These are phyloP conservation scores for Sutorius eximius DNA, from an alignment of 1,284 basidiomycete species.

Conservation along the genomic window DNA sequence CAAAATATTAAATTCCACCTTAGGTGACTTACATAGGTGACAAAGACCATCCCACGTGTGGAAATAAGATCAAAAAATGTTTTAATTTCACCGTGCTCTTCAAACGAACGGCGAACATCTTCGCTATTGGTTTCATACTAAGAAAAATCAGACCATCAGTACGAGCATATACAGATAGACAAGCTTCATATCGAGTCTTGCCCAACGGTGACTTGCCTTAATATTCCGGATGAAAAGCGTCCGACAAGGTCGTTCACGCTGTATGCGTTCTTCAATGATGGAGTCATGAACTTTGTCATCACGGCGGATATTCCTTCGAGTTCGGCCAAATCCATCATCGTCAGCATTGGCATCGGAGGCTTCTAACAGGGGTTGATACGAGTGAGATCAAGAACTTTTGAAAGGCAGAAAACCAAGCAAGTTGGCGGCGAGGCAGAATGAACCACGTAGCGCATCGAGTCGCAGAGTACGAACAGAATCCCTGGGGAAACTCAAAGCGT, in stretches of 20 bases:
- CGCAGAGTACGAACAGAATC: constrained; percentile 25
- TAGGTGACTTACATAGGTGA: constrained; percentile 84
- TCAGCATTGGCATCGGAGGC: constrained; percentile 54
- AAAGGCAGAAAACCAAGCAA: constrained; percentile 41
- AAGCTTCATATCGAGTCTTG: constrained; percentile 14
- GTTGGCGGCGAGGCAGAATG: constrained; percentile 44
- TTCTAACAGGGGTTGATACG: constrained; percentile 55
- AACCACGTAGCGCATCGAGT: constrained; percentile 37
- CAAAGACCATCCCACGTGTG: constrained; percentile 95
- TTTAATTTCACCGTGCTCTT: constrained; percentile 92
- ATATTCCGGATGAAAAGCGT: constrained; percentile 97
- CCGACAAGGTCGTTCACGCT: constrained; percentile 90
- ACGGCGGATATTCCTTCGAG: constrained; percentile 52
- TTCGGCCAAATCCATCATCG: constrained; percentile 51
- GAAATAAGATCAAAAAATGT: constrained; percentile 95
- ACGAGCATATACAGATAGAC: constrained; percentile 5
- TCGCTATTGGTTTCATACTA: constrained; percentile 91
- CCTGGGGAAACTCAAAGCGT: constrained; percentile 30
- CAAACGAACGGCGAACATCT: constrained; percentile 83
- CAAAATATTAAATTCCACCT: neutral
- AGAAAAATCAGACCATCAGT: constrained; percentile 21
- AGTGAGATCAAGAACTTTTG: constrained; percentile 53
- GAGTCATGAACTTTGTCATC: constrained; percentile 84
- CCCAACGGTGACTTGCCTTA: constrained; percentile 66
- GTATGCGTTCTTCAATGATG: constrained; percentile 86